Evolutionary conservation across 805 yeast species (phyloP).

Genomic region (Maudiozyma pseudohumilis): DNA sequence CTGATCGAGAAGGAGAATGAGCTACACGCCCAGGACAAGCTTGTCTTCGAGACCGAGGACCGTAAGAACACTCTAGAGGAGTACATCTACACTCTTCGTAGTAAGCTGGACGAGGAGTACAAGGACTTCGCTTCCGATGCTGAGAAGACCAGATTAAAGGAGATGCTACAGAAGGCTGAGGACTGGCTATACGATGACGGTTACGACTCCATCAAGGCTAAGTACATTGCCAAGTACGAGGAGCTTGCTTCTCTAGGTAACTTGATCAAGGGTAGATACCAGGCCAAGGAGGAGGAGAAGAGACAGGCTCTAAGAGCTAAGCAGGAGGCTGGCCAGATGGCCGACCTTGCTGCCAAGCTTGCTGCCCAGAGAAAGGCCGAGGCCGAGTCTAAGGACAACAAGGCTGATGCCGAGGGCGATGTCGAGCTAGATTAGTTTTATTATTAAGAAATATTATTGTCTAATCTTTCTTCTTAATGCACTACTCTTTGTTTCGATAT

Average conservation of each 20-base stretch:
- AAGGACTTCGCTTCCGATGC: conserved; percentile 79
- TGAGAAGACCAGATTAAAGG: conserved; percentile 74
- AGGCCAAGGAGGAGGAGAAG: conserved; percentile 90
- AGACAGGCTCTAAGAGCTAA: conserved; percentile 78
- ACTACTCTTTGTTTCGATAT: not conserved
- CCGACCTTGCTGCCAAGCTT: conserved; percentile 72
- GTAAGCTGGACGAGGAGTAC: conserved; percentile 89
- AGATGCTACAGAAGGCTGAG: conserved; percentile 74
- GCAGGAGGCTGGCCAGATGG: conserved; percentile 78
- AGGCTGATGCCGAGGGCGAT: conserved; percentile 33
- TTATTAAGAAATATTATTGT: not conserved
- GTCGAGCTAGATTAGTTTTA: conserved; percentile 27
- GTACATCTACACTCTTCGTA: conserved; percentile 94
- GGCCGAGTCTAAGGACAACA: conserved; percentile 29
- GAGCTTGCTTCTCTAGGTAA: conserved; percentile 93
- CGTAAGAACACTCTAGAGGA: conserved; percentile 97
- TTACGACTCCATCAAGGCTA: conserved; percentile 91
- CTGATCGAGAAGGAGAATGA: conserved; percentile 76
- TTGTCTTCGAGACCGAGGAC: conserved; percentile 97
- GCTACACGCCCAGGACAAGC: conserved; percentile 82
- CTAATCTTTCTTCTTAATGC: not conserved
- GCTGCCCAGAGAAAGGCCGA: conserved; percentile 66
- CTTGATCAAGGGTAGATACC: conserved; percentile 89
- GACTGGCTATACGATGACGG: conserved; percentile 99
- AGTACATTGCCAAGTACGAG: conserved; percentile 95